Percentiles rank a stretch among this genome's conserved stretches.
Conservation (phyloP, 2,329 filamentous ascomycete species). For the Periglandula ipomoeae region DNA sequence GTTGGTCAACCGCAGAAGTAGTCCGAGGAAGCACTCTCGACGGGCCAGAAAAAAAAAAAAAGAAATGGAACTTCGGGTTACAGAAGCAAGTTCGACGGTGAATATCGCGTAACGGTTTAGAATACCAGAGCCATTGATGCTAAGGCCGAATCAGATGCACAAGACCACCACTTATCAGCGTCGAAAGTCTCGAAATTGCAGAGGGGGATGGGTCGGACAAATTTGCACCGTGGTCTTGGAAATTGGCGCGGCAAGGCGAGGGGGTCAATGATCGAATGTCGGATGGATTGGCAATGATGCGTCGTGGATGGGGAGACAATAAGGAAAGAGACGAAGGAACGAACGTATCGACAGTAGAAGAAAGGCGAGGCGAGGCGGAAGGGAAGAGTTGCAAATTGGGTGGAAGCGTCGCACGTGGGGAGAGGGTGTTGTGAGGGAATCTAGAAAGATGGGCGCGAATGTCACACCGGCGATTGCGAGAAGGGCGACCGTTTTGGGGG, state of each 20-base stretch:
- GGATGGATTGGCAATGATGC: slow-evolving; percentile 1
- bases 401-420: slow-evolving; percentile 5
- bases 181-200: not conserved
- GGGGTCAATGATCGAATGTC: slow-evolving; percentile 2
- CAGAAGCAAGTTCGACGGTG: not conserved
- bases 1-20: not conserved
- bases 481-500: slow-evolving; percentile 4
- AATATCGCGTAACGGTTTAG: not conserved
- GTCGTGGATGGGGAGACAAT: not conserved
- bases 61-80: not conserved
- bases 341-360: slow-evolving; percentile 3
- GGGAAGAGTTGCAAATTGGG: slow-evolving; percentile 3
- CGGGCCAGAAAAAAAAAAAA: not conserved
- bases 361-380: slow-evolving; percentile 6
- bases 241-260: not conserved
- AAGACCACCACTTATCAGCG: not conserved
- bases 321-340: slow-evolving; percentile 2
- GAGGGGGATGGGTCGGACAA: not conserved
- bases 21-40: not conserved
- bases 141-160: not conserved
- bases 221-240: slow-evolving; percentile 3
- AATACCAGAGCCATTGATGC: not conserved
- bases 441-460: slow-evolving; percentile 3
- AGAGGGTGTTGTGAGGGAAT: slow-evolving; percentile 1
- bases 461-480: not conserved